Evolutionary conservation across 352 stramenopile genomes (phyloP).

Genomic region (Phytophthora hybrid): DNA sequence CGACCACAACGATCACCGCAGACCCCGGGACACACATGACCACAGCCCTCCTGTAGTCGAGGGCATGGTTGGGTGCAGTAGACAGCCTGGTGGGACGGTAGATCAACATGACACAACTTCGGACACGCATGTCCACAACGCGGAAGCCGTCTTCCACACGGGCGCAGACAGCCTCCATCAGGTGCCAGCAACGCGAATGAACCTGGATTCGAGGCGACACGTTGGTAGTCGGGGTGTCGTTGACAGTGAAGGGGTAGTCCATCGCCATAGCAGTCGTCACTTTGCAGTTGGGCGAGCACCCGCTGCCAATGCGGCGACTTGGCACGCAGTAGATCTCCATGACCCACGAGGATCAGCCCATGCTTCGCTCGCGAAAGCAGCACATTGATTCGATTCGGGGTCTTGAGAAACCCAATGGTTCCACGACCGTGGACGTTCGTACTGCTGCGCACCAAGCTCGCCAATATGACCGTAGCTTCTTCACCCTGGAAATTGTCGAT

Average conservation of each 20-base stretch:
- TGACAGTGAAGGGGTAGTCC: constrained; percentile 55
- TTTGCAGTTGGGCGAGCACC: constrained; percentile 67
- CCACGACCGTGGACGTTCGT: constrained; percentile 32
- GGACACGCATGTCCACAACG: constrained; percentile 59
- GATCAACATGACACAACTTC: constrained; percentile 69
- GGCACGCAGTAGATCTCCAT: constrained; percentile 44
- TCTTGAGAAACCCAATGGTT: constrained; percentile 83
- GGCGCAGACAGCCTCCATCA: constrained; percentile 75
- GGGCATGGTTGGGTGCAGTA: constrained; percentile 70
- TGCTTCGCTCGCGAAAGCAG: constrained; percentile 68
- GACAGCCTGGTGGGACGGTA: constrained; percentile 49
- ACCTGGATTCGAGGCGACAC: constrained; percentile 22
- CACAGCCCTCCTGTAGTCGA: constrained; percentile 49
- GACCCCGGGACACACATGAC: constrained; percentile 62
- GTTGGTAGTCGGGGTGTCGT: constrained; percentile 42
- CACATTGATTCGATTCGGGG: constrained; percentile 75
- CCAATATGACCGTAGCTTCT: constrained; percentile 74
- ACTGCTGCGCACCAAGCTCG: constrained; percentile 74
- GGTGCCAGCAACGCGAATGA: constrained; percentile 61
- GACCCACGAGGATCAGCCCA: constrained; percentile 67
- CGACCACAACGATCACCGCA: constrained; percentile 69
- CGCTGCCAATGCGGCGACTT: constrained; percentile 58
- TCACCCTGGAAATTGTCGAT: constrained; percentile 86
- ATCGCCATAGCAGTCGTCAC: constrained; percentile 48
- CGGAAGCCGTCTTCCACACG: constrained; percentile 60